Conservation (phyloP, 305 asterid species). For the Fraxinus dipetala region DNA sequence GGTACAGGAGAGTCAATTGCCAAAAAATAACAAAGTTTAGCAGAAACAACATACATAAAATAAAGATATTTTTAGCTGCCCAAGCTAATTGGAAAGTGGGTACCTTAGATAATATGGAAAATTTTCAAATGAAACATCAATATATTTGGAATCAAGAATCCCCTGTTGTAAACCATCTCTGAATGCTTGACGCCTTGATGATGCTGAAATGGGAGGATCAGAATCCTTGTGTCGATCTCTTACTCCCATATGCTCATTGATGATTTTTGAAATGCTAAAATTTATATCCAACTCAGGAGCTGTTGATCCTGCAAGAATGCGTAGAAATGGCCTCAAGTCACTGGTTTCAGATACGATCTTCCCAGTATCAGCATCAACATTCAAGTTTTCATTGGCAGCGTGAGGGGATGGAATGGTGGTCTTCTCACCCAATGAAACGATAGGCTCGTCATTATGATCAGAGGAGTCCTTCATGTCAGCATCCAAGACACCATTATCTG, state of each 20-base stretch:
- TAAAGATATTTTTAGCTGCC: neutral
- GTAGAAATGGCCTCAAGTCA: slow-evolving; percentile 54
- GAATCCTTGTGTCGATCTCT: slow-evolving; percentile 49
- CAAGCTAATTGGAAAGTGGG: slow-evolving; percentile 12
- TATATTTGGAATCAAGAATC: slow-evolving; percentile 49
- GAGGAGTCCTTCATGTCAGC: slow-evolving; percentile 60
- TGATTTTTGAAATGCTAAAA: slow-evolving; percentile 49
- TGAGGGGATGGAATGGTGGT: slow-evolving; percentile 41
- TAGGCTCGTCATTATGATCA: slow-evolving; percentile 44
- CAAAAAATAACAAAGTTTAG: neutral
- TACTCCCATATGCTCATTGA: slow-evolving; percentile 44
- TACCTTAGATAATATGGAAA: slow-evolving; percentile 92
- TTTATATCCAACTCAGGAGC: slow-evolving; percentile 41
- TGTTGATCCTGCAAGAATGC: slow-evolving; percentile 48
- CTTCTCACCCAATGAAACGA: slow-evolving; percentile 42
- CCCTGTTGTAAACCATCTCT: slow-evolving; percentile 64
- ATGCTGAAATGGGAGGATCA: slow-evolving; percentile 49
- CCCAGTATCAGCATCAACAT: slow-evolving; percentile 48
- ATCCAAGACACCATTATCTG: slow-evolving; percentile 46
- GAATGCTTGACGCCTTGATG: slow-evolving; percentile 66
- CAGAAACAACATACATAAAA: neutral
- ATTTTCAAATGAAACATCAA: slow-evolving; percentile 69
- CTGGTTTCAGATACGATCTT: slow-evolving; percentile 41
- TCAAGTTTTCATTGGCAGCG: slow-evolving; percentile 41
- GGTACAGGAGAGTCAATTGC: neutral